Evolutionary conservation across 164 flowering plant genomes (phyloP).

Genomic region (Pachysandra terminalis): DNA sequence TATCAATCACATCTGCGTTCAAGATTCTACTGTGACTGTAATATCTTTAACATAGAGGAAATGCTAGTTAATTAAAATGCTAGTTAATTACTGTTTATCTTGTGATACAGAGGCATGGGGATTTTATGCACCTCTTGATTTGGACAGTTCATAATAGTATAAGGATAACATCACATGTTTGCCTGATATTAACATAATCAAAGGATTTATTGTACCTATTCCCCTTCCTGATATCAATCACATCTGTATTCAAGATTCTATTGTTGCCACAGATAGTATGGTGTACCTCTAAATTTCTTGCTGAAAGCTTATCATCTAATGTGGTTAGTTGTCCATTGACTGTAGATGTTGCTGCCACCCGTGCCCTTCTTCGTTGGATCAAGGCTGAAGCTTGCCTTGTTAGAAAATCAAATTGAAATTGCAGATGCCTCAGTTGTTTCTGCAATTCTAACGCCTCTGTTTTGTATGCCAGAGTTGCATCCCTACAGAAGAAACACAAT

Average conservation of each 20-base stretch:
- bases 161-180: neutral
- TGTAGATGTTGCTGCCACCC: constrained; percentile 77
- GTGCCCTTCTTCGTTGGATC: constrained; percentile 89
- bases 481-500: constrained; percentile 39
- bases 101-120: no score
- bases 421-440: constrained; percentile 73
- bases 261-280: neutral
- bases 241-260: neutral
- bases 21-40: no score
- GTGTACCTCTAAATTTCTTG: constrained; percentile 85
- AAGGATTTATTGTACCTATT: neutral
- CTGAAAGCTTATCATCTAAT: constrained; percentile 83
- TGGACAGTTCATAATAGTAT: no score
- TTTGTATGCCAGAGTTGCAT: constrained; percentile 67
- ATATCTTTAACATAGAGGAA: no score
- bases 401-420: constrained; percentile 79
- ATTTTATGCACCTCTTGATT: no score
- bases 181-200: neutral
- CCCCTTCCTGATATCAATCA: neutral
- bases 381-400: constrained; percentile 77
- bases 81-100: no score
- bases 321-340: constrained; percentile 72
- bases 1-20: neutral
- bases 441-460: constrained; percentile 79
- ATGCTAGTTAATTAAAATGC: no score